Percentiles rank a stretch among this genome's conserved stretches.
phyloP scores from a whole-genome alignment of 306 rosid species.

The Cicer cuneatum region DNA sequence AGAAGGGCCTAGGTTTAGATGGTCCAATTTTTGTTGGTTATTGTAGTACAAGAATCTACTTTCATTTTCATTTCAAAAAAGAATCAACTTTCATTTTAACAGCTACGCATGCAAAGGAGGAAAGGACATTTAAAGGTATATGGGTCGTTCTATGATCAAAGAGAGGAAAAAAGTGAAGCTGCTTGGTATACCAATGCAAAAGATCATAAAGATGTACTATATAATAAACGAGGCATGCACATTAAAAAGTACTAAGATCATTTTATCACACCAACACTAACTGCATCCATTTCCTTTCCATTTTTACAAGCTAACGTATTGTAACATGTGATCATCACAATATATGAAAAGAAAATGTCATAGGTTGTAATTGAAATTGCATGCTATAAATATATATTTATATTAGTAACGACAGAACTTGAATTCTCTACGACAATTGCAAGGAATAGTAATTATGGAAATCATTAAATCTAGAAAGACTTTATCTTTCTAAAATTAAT shows the following conservation, averaged over 20 bases:
- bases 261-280: slow-evolving; percentile 39
- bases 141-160: no score
- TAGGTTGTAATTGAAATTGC: slow-evolving; percentile 31
- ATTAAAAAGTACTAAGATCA: slow-evolving; percentile 32
- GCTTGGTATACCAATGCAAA: not conserved
- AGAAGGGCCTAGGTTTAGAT: no score
- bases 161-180: not conserved
- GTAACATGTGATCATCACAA: slow-evolving; percentile 20
- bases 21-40: no score
- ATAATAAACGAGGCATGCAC: slow-evolving; percentile 31
- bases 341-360: slow-evolving; percentile 38
- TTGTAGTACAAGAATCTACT: no score
- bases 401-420: no score
- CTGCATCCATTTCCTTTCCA: slow-evolving; percentile 39
- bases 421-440: no score
- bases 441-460: no score
- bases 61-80: no score
- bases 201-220: not conserved
- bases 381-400: slow-evolving; percentile 26
- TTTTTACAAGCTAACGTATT: slow-evolving; percentile 18
- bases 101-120: not conserved
- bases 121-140: no score
- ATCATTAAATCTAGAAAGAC: no score
- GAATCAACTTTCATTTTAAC: no score
- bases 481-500: no score